Conservation (phyloP, 257 asterid genomes). For the Paulownia fortunei region DNA sequence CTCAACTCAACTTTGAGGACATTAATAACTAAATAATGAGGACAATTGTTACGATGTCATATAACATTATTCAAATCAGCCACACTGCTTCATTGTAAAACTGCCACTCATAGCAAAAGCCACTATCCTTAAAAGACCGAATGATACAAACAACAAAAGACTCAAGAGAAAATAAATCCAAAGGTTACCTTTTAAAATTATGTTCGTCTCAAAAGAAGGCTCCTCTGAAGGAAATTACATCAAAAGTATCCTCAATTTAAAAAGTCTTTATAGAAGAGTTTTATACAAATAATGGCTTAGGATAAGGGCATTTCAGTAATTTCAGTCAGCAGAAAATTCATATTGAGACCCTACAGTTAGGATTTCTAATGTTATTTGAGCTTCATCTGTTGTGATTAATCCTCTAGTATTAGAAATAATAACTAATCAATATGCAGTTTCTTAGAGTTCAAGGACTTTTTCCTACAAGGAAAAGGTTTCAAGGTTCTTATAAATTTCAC, state of each 20-base stretch:
- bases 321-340: not conserved
- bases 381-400: not conserved
- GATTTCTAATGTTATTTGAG: not conserved
- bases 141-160: not conserved
- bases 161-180: not conserved
- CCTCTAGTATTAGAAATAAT: not conserved
- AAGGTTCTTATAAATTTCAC: not conserved
- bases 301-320: not conserved
- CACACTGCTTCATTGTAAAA: not conserved
- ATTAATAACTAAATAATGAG: not conserved
- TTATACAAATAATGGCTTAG: not conserved
- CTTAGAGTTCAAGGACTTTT: not conserved
- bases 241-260: too few species aligned
- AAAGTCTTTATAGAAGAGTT: not conserved
- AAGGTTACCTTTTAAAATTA: not conserved
- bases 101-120: not conserved
- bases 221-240: not conserved
- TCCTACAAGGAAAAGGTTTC: conserved; percentile 1
- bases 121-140: not conserved
- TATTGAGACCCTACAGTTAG: not conserved
- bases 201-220: not conserved
- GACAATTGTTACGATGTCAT: not conserved
- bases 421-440: not conserved
- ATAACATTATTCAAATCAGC: not conserved
- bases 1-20: not conserved